Evolutionary conservation across 2,329 filamentous ascomycete genomes (phyloP), one percentile per base, ranked within the genome.

Genomic region (Epichloe hybrida): DNA sequence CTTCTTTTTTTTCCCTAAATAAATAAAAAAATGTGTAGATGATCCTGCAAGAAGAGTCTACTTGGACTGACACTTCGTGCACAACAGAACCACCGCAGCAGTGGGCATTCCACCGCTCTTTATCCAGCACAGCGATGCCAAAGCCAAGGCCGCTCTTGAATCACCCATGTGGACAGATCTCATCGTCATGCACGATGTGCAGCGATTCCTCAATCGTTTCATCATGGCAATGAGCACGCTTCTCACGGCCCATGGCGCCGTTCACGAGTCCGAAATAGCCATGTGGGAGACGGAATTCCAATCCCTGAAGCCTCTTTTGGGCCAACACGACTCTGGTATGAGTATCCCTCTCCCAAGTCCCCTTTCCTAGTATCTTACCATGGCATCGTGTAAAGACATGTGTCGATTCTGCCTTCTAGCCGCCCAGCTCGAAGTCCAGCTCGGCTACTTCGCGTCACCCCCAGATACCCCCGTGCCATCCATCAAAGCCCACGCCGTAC

Each of bases 241-340:
- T 23, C 62, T 77, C 9, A 69, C 75, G 36, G 71, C 71, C 37
- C 65, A 67, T 35, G 68, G 68, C 11, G 72, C 70, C 2, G 69
- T 78, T 2, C 67, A 73, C 0, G 66, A 74, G 35, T 64, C 71
- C 41, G 61, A 73, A 11, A 69, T 78, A 0, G 66, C 67, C 43
- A 63, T 71, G 23, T 71, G 77, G 57, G 75, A 78, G 57, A 70
- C 75, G 41, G 76, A 79, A 54, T 72, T 76, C 56, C 70, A 72
- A 48, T 66, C 67, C n/a, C 60, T 76, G 2, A 69, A 69, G 50
- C 66, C 71, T 3, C 59, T 73, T 1, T 62, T 76, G n/a, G 68
- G 69, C 36, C 69, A 67, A 11, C 66, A 70, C 34, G 70, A 73
- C 45, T 71, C 73, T 51, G 73, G 74, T 75, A 59, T 15, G 62